phyloP scores from a whole-genome alignment of 2,329 filamentous ascomycete species.

The Pseudogymnoascus sp. region DNA sequence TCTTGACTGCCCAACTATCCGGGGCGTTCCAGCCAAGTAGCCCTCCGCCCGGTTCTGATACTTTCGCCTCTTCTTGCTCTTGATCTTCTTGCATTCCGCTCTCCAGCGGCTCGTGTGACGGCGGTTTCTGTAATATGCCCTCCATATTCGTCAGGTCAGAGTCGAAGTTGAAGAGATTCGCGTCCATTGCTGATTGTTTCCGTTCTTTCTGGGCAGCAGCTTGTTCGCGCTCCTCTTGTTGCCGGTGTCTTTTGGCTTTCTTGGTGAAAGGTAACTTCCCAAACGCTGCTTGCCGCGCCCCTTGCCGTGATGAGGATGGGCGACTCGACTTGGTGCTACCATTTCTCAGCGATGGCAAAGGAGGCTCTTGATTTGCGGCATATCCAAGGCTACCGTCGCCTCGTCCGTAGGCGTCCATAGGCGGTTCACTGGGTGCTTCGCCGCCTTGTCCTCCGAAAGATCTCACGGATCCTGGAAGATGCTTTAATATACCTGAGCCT shows the following conservation, averaged over 20 bases:
- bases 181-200: slow-evolving; percentile 41
- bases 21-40: slow-evolving; percentile 79
- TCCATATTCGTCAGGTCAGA: slow-evolving; percentile 87
- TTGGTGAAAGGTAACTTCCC: slow-evolving; percentile 57
- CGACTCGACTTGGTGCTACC: neutral
- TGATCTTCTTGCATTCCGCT: slow-evolving; percentile 36
- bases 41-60: slow-evolving; percentile 27
- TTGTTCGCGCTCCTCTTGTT: slow-evolving; percentile 51
- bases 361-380: slow-evolving; percentile 20
- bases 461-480: slow-evolving; percentile 45
- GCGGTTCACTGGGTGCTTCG: neutral
- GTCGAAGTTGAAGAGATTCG: slow-evolving; percentile 66
- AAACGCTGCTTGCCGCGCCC: slow-evolving; percentile 24
- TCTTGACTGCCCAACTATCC: slow-evolving; percentile 91
- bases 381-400: slow-evolving; percentile 22
- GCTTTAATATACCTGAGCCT: slow-evolving; percentile 36
- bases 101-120: slow-evolving; percentile 65
- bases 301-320: neutral
- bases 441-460: slow-evolving; percentile 37
- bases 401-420: slow-evolving; percentile 24
- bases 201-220: slow-evolving; percentile 20
- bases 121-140: slow-evolving; percentile 71
- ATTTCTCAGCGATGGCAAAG: slow-evolving; percentile 18
- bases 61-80: slow-evolving; percentile 36
- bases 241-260: slow-evolving; percentile 41